phyloP scores from a whole-genome alignment of 2,329 filamentous ascomycete genomes.

The Diaporthe sp. region DNA sequence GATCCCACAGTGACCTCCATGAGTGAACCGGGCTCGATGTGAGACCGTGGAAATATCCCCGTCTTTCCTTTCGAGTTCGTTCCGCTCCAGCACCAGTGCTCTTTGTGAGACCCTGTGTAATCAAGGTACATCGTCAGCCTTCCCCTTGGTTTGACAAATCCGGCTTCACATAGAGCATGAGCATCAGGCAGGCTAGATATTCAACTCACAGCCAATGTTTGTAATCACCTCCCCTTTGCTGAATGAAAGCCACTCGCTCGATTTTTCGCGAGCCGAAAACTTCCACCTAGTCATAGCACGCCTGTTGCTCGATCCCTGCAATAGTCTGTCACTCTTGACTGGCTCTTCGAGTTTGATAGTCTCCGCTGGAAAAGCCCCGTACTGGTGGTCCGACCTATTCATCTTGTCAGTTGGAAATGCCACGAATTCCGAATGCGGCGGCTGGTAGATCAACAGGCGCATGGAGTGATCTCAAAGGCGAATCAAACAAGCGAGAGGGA shows the following conservation, averaged over 20 bases:
- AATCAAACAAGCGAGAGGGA: too few relatives aligned
- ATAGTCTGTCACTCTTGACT: slow-evolving; percentile 53
- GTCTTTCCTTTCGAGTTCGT: slow-evolving; percentile 62
- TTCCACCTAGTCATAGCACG: slow-evolving; percentile 63
- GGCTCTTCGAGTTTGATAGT: slow-evolving; percentile 59
- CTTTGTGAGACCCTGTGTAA: slow-evolving; percentile 52
- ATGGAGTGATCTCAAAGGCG: not conserved
- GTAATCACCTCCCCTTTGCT: slow-evolving; percentile 73
- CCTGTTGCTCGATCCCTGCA: slow-evolving; percentile 57
- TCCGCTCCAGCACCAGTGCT: slow-evolving; percentile 68
- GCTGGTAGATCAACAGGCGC: too few relatives aligned
- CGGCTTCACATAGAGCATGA: not conserved
- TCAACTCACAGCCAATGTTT: slow-evolving; percentile 67
- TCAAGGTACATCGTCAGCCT: not conserved
- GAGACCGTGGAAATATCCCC: slow-evolving; percentile 63
- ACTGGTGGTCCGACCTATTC: slow-evolving; percentile 55
- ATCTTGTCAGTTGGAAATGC: not conserved
- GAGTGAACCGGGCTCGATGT: slow-evolving; percentile 58
- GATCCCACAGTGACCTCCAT: slow-evolving; percentile 47
- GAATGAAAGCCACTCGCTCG: slow-evolving; percentile 63
- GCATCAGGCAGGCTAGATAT: not conserved
- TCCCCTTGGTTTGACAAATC: not conserved
- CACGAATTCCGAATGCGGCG: not conserved
- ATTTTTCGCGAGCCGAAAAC: slow-evolving; percentile 55
- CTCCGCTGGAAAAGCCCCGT: slow-evolving; percentile 60